Percentiles rank a stretch among this genome's conserved stretches.
Conservation (phyloP, 1,139 yeast genomes). For the Lodderomyces theae region DNA sequence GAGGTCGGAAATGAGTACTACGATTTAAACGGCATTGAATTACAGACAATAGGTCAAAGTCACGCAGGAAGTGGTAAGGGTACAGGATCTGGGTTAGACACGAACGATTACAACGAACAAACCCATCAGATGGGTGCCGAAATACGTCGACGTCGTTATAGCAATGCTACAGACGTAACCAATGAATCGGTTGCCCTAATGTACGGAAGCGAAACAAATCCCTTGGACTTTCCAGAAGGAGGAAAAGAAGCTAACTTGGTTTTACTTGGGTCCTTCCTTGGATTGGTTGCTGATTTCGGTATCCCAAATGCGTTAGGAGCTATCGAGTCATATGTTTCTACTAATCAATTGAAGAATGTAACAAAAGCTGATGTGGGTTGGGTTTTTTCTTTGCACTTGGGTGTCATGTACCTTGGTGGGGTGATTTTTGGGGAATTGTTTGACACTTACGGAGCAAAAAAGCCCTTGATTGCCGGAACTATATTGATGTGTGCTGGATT, state of each 20-base stretch:
- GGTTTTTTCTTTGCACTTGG: constrained; percentile 59
- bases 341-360: constrained; percentile 45
- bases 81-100: neutral
- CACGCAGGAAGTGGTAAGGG: too few species aligned
- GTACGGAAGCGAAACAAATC: constrained; percentile 25
- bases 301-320: constrained; percentile 59
- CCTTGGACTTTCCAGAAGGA: constrained; percentile 57
- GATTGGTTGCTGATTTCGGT: constrained; percentile 62
- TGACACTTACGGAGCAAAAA: constrained; percentile 53
- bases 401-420: constrained; percentile 56
- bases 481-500: constrained; percentile 46
- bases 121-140: neutral
- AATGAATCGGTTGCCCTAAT: constrained; percentile 15
- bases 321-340: constrained; percentile 54
- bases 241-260: constrained; percentile 57
- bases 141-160: constrained; percentile 3
- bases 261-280: constrained; percentile 60
- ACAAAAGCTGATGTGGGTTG: constrained; percentile 53
- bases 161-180: neutral
- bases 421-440: constrained; percentile 61
- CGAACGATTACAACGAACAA: neutral
- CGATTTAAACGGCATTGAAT: too few species aligned
- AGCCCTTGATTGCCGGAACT: constrained; percentile 47
- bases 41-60: too few species aligned
- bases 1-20: too few species aligned